Evolutionary conservation across 768 basidiomycete species (phyloP).

Genomic region (Amanita jacksonii): DNA sequence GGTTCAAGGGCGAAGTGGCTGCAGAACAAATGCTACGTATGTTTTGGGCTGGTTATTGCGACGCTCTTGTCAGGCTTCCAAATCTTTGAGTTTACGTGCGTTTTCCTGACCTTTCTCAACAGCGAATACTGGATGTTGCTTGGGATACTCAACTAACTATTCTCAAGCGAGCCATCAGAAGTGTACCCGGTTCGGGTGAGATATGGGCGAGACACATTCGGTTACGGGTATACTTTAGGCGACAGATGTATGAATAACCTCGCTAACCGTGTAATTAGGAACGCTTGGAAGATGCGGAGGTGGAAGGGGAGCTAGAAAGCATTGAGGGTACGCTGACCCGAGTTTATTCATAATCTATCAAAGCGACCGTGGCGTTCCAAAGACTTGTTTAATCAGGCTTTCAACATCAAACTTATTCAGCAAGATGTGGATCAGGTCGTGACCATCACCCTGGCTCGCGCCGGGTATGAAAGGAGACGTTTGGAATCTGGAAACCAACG

Average conservation of each 20-base stretch:
- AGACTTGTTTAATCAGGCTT: slow-evolving; percentile 53
- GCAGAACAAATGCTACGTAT: slow-evolving; percentile 49
- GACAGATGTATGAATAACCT: slow-evolving; percentile 2
- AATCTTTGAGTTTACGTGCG: background rate
- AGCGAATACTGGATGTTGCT: slow-evolving; percentile 41
- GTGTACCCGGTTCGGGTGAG: slow-evolving; percentile 69
- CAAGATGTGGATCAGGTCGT: slow-evolving; percentile 57
- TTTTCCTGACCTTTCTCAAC: slow-evolving; percentile 1
- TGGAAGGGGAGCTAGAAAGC: slow-evolving; percentile 20
- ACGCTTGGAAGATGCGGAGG: slow-evolving; percentile 22
- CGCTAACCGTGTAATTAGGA: slow-evolving; percentile 26
- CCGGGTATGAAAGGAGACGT: slow-evolving; percentile 51
- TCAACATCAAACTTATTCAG: slow-evolving; percentile 45
- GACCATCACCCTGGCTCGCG: slow-evolving; percentile 53
- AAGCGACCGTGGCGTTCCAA: background rate
- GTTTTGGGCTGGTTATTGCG: slow-evolving; percentile 71
- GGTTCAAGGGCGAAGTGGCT: slow-evolving; percentile 42
- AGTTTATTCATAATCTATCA: slow-evolving; percentile 6
- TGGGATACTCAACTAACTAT: slow-evolving; percentile 31
- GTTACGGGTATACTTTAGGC: slow-evolving; percentile 38
- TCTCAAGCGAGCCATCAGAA: slow-evolving; percentile 53
- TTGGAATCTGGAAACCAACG: slow-evolving; percentile 38
- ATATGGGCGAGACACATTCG: slow-evolving; percentile 75
- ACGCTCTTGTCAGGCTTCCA: slow-evolving; percentile 46
- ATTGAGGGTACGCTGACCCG: slow-evolving; percentile 18